These are phyloP conservation scores for Cordyceps militaris DNA, from an alignment of 2,329 filamentous ascomycete species.

Conservation along the genomic window DNA sequence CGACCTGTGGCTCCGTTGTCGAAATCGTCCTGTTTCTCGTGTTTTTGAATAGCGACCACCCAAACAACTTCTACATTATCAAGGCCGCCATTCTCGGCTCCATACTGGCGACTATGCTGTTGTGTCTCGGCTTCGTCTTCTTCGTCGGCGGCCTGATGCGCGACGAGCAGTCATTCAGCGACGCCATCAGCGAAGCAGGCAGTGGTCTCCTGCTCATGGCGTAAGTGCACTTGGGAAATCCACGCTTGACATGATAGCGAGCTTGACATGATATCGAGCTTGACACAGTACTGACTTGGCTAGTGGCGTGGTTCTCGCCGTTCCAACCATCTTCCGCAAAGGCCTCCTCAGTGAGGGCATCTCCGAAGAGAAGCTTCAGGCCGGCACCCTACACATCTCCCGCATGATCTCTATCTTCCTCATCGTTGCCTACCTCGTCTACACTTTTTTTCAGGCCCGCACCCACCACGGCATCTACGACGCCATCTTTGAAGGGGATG, in stretches of 20 bases:
- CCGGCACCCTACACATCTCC: slow-evolving; percentile 57
- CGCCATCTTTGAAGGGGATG: slow-evolving; percentile 64
- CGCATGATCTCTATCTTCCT: slow-evolving; percentile 65
- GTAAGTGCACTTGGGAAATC: too few relatives aligned
- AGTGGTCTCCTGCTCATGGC: slow-evolving; percentile 71
- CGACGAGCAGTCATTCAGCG: slow-evolving; percentile 64
- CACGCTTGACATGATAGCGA: too few relatives aligned
- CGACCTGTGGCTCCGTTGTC: slow-evolving; percentile 65
- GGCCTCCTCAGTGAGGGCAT: slow-evolving; percentile 30
- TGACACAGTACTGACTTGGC: slow-evolving; percentile 17
- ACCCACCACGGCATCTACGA: slow-evolving; percentile 74
- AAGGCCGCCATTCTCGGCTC: slow-evolving; percentile 78
- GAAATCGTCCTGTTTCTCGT: slow-evolving; percentile 81
- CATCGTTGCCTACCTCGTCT: slow-evolving; percentile 60
- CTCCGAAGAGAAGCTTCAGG: slow-evolving; percentile 32
- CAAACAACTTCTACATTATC: slow-evolving; percentile 59
- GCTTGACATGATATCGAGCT: too few relatives aligned
- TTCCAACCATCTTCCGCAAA: slow-evolving; percentile 50
- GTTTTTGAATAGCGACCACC: slow-evolving; percentile 40
- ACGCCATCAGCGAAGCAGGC: slow-evolving; percentile 71
- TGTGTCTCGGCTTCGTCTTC: slow-evolving; percentile 77
- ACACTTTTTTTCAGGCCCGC: slow-evolving; percentile 65
- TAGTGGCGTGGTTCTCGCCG: slow-evolving; percentile 30
- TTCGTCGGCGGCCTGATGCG: slow-evolving; percentile 64
- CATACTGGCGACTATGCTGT: slow-evolving; percentile 71